Conservation (phyloP, 2,329 filamentous ascomycete genomes). For the Penicillium sp. region DNA sequence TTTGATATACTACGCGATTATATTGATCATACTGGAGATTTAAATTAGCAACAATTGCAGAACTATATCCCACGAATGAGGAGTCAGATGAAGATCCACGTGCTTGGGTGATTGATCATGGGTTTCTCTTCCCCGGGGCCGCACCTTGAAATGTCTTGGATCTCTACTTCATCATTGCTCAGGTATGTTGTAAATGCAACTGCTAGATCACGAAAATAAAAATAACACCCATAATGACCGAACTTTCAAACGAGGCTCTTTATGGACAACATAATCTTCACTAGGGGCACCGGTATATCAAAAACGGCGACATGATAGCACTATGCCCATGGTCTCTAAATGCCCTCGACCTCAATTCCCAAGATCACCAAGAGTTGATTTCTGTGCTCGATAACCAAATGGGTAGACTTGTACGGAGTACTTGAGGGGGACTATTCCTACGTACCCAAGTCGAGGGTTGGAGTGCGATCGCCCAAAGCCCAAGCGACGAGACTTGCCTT, state of each 20-base stretch:
- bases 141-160: too few species aligned
- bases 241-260: not conserved
- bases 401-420: constrained; percentile 12
- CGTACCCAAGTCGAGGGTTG: not conserved
- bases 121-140: too few species aligned
- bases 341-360: not conserved
- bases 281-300: not conserved
- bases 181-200: not conserved
- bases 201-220: too few species aligned
- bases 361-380: constrained; percentile 16
- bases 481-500: too few species aligned
- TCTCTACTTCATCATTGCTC: not conserved
- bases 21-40: not conserved
- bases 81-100: not conserved
- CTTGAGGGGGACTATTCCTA: constrained; percentile 21
- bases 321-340: constrained; percentile 1
- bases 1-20: not conserved
- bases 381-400: constrained; percentile 17
- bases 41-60: not conserved
- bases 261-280: not conserved
- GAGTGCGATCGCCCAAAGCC: too few species aligned
- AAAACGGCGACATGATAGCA: not conserved
- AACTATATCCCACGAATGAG: not conserved
- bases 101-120: not conserved
- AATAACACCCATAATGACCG: not conserved